Conservation (phyloP, 805 yeast species). For the Candida sithepensis region DNA sequence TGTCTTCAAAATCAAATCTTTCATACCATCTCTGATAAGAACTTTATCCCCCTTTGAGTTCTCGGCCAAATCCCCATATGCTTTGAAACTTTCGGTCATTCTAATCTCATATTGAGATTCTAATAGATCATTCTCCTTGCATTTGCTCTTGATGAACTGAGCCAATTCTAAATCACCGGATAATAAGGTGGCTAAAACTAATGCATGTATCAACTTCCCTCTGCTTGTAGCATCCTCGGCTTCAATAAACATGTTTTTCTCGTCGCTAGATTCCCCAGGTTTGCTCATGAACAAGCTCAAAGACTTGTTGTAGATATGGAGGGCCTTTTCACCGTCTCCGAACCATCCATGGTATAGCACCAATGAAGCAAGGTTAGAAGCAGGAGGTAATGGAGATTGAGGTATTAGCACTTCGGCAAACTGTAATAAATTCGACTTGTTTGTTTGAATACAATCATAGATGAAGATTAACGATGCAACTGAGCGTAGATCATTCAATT, state of each 20-base stretch:
- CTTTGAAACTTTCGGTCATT: constrained; percentile 25
- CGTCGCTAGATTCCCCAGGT: constrained; percentile 11
- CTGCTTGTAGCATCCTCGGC: constrained; percentile 12
- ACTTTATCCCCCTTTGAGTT: constrained; percentile 11
- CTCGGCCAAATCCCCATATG: constrained; percentile 30
- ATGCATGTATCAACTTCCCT: constrained; percentile 24
- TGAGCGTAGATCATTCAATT: constrained; percentile 18
- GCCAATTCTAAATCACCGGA: constrained; percentile 31
- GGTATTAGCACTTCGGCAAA: constrained; percentile 28
- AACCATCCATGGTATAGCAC: constrained; percentile 27
- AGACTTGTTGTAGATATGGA: constrained; percentile 31
- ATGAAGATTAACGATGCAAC: constrained; percentile 22
- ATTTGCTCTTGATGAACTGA: constrained; percentile 27
- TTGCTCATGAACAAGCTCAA: constrained; percentile 16
- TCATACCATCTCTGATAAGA: constrained; percentile 16
- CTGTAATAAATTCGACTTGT: constrained; percentile 12
- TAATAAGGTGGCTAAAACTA: constrained; percentile 23
- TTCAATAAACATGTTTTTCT: background rate
- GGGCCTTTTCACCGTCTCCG: constrained; percentile 26
- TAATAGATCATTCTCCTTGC: constrained; percentile 23
- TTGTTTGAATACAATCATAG: constrained; percentile 18
- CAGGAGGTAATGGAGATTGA: constrained; percentile 24
- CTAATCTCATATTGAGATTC: constrained; percentile 20
- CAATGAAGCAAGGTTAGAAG: constrained; percentile 22
- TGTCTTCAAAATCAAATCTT: constrained; percentile 10